Conservation (phyloP, 768 basidiomycete genomes). For the Leucosporidium scottii region DNA sequence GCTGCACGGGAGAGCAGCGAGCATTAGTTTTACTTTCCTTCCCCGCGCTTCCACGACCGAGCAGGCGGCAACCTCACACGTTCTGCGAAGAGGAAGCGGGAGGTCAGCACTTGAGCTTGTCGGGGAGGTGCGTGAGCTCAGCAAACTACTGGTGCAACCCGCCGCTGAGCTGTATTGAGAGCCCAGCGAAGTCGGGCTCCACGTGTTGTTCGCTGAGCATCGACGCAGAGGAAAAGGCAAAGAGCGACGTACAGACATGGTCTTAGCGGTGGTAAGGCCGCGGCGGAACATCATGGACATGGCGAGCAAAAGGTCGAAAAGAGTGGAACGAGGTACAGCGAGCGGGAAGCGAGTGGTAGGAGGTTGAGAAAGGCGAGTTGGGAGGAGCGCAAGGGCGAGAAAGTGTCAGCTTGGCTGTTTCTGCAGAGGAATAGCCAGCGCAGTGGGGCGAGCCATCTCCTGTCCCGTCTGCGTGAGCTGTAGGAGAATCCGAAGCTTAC, state of each 20-base stretch:
- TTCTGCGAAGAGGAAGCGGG: background rate
- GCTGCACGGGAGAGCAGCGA: background rate
- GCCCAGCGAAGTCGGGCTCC: background rate
- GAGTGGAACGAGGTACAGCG: constrained; percentile 1
- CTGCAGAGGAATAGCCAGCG: no score
- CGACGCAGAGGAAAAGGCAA: background rate
- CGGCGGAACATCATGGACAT: constrained; percentile 28
- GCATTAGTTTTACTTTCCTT: no score
- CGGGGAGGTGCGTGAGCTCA: background rate
- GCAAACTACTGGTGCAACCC: background rate
- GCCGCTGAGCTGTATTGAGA: background rate
- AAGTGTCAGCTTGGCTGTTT: no score
- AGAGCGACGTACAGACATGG: constrained; percentile 22
- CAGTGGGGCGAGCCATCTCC: no score
- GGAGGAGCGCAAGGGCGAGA: background rate
- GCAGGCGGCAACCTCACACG: constrained; percentile 1
- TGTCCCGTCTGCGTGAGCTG: no score
- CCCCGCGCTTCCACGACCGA: no score
- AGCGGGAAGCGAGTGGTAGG: background rate
- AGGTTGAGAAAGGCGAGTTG: background rate
- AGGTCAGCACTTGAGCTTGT: background rate
- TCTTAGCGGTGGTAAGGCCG: constrained; percentile 23
- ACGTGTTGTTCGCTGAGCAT: no score
- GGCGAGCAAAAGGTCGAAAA: background rate
- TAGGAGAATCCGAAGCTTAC: no score